A percentile compares a stretch with the other conserved stretches of the same genome.
These are phyloP conservation scores for Fusarium sp. DNA, from an alignment of 2,329 filamentous ascomycete genomes.

Conservation along the genomic window DNA sequence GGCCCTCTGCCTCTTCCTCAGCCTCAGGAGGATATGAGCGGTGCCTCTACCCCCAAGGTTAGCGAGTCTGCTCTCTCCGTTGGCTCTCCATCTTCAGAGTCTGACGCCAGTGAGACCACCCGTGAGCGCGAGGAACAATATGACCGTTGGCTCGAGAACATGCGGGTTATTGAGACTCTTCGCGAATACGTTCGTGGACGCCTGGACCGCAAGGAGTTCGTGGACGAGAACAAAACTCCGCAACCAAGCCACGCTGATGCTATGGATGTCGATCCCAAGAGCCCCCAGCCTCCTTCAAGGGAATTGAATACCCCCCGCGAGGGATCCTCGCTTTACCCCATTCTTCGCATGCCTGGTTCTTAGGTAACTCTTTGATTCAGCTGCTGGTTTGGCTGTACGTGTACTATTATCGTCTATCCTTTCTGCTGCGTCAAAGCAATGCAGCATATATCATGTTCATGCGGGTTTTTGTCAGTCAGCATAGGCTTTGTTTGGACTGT, in stretches of 20 bases:
- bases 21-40: constrained; percentile 55
- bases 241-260: constrained; percentile 48
- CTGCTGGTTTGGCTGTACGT: constrained; percentile 41
- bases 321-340: constrained; percentile 57
- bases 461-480: constrained; percentile 5
- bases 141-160: constrained; percentile 75
- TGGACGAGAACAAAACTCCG: constrained; percentile 47
- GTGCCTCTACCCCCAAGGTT: constrained; percentile 60
- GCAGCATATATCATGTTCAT: constrained; percentile 7
- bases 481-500: constrained; percentile 16
- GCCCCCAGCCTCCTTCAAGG: constrained; percentile 46
- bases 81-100: constrained; percentile 68
- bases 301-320: constrained; percentile 48
- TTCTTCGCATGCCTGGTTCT: constrained; percentile 57
- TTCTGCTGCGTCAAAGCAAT: constrained; percentile 8
- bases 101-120: constrained; percentile 64
- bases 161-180: constrained; percentile 73
- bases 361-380: constrained; percentile 33
- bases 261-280: constrained; percentile 57
- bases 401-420: constrained; percentile 39
- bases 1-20: constrained; percentile 59
- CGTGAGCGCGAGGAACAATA: constrained; percentile 73
- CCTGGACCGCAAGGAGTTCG: constrained; percentile 69
- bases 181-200: constrained; percentile 69
- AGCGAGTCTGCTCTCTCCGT: constrained; percentile 60